phyloP scores from a whole-genome alignment of 148 eudicot genomes.

The Euryodendron excelsum region DNA sequence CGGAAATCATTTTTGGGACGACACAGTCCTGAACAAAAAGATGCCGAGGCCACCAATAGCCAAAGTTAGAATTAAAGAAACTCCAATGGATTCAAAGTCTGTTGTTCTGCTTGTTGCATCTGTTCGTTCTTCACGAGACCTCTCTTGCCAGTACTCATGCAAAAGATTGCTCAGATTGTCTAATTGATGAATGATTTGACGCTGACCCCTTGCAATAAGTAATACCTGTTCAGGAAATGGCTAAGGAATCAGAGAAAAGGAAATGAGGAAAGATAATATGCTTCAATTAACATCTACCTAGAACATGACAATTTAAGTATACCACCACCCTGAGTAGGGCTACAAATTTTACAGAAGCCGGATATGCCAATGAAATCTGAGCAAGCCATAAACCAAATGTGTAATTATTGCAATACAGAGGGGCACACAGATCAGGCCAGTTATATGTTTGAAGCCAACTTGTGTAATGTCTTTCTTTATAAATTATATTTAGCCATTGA shows the following conservation, averaged over 20 bases:
- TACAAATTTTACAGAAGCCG: background rate
- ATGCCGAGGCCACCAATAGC: constrained; percentile 66
- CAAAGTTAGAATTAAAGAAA: constrained; percentile 51
- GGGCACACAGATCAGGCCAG: background rate
- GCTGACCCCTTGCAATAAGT: constrained; percentile 62
- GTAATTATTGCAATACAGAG: background rate
- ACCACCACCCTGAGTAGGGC: background rate
- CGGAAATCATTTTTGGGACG: constrained; percentile 39
- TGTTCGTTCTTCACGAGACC: constrained; percentile 40
- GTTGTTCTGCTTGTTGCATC: constrained; percentile 26
- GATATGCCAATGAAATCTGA: background rate
- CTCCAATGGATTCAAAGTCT: constrained; percentile 39
- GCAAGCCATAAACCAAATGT: no score
- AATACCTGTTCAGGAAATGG: constrained; percentile 44
- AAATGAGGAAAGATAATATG: background rate
- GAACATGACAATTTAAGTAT: background rate
- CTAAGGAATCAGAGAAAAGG: background rate
- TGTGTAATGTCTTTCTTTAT: background rate
- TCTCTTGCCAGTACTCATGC: constrained; percentile 52
- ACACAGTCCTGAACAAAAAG: constrained; percentile 39
- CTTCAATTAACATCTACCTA: background rate
- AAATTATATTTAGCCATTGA: background rate
- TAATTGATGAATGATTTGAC: constrained; percentile 73
- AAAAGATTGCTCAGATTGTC: constrained; percentile 68
- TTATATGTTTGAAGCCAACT: background rate